These are phyloP conservation scores for Fusarium sp. DNA, from an alignment of 2,329 filamentous ascomycete genomes.

Conservation along the genomic window DNA sequence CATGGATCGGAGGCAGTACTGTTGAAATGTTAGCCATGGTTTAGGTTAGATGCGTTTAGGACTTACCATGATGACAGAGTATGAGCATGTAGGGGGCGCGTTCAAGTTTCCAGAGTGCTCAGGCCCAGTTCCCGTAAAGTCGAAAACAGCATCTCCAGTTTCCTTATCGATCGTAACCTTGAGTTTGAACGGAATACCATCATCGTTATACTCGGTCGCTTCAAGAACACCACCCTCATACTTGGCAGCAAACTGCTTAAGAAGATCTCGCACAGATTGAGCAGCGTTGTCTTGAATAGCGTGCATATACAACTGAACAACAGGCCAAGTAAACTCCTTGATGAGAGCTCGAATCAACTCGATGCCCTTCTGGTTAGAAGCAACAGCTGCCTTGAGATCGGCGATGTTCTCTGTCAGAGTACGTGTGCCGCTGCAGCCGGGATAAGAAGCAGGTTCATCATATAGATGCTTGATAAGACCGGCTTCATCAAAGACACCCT, in stretches of 20 bases:
- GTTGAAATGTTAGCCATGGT: neutral
- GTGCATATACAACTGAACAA: conserved; percentile 86
- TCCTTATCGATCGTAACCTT: conserved; percentile 79
- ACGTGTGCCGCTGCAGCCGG: conserved; percentile 65
- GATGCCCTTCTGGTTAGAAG: conserved; percentile 87
- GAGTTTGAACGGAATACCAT: conserved; percentile 81
- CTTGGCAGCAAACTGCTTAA: conserved; percentile 76
- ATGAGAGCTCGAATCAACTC: conserved; percentile 79
- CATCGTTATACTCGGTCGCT: conserved; percentile 86
- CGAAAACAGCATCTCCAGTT: conserved; percentile 79
- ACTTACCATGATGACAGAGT: conserved; percentile 47
- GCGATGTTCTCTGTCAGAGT: conserved; percentile 86
- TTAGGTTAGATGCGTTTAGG: rapidly evolving
- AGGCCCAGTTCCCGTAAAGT: conserved; percentile 47
- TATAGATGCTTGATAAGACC: conserved; percentile 70
- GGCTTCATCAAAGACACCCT: conserved; percentile 52
- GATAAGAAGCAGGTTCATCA: conserved; percentile 35
- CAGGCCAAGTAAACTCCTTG: conserved; percentile 79
- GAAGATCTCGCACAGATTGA: conserved; percentile 76
- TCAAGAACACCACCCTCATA: conserved; percentile 78
- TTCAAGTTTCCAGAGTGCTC: conserved; percentile 48
- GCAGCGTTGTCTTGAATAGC: conserved; percentile 86
- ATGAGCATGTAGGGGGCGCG: conserved; percentile 43
- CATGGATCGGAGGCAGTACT: conserved; percentile 49
- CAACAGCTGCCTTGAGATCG: conserved; percentile 87